phyloP scores from a whole-genome alignment of 2,329 filamentous ascomycete species.

The Parastagonospora nodorum region DNA sequence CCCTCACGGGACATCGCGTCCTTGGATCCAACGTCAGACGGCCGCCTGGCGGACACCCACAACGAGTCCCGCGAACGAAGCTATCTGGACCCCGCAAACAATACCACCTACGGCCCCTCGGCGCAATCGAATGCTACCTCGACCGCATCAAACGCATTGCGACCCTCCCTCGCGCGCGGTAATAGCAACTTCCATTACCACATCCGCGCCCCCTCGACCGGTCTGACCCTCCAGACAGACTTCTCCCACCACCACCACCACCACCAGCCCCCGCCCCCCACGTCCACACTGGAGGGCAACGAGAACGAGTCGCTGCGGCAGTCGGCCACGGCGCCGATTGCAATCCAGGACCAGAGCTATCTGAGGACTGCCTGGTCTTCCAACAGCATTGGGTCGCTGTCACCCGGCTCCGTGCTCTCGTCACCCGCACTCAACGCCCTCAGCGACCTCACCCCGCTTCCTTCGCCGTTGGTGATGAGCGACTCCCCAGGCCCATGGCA shows the following conservation, averaged over 20 bases:
- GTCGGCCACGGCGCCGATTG: constrained; percentile 46
- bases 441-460: constrained; percentile 58
- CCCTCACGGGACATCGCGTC: constrained; percentile 26
- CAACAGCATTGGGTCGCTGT: constrained; percentile 53
- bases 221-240: constrained; percentile 35
- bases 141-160: constrained; percentile 30
- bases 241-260: constrained; percentile 30
- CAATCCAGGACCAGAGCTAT: constrained; percentile 40
- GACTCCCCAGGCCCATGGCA: constrained; percentile 52
- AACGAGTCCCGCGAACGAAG: not conserved
- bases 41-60: constrained; percentile 18
- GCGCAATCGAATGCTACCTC: constrained; percentile 23
- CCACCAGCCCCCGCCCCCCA: constrained; percentile 22
- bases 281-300: constrained; percentile 40
- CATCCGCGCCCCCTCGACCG: constrained; percentile 30
- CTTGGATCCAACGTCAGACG: constrained; percentile 18
- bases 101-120: constrained; percentile 13
- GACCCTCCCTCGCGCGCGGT: constrained; percentile 17
- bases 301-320: constrained; percentile 34
- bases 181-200: constrained; percentile 26
- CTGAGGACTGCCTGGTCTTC: constrained; percentile 50
- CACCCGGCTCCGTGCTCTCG: constrained; percentile 51
- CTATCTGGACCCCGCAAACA: constrained; percentile 2
- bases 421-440: constrained; percentile 56
- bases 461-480: constrained; percentile 52